Conservation (phyloP, 352 stramenopile genomes). For the Peronospora belbahrii region DNA sequence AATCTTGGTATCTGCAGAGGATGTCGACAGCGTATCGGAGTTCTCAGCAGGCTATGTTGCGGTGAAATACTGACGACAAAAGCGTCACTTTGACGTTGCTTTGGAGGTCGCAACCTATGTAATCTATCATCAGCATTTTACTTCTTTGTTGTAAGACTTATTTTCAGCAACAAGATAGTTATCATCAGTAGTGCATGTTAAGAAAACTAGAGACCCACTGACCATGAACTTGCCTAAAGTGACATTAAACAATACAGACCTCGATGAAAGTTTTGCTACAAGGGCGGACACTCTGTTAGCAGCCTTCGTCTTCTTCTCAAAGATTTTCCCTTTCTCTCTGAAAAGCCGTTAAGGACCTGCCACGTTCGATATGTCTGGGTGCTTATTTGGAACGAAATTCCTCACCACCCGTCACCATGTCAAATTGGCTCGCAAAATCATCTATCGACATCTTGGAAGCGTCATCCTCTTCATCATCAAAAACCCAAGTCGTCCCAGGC, state of each 20-base stretch:
- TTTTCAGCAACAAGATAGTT: neutral
- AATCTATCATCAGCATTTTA: conserved; percentile 22
- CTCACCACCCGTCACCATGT: conserved; percentile 79
- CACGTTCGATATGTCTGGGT: conserved; percentile 7
- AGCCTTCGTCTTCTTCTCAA: conserved; percentile 4
- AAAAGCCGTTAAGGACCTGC: conserved; percentile 14
- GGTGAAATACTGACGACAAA: neutral
- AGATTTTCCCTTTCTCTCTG: conserved; percentile 12
- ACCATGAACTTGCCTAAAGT: neutral
- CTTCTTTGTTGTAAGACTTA: neutral
- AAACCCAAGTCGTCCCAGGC: conserved; percentile 84
- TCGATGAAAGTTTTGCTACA: conserved; percentile 29
- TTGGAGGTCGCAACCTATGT: conserved; percentile 23
- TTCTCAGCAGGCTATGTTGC: conserved; percentile 1
- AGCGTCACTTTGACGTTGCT: conserved; percentile 8
- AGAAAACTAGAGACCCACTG: neutral
- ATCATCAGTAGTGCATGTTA: too few species aligned
- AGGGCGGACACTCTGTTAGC: conserved; percentile 10
- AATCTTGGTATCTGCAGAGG: conserved; percentile 3
- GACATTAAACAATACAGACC: conserved; percentile 24
- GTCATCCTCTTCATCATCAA: conserved; percentile 79
- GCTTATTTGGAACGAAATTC: conserved; percentile 77
- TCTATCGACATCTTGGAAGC: conserved; percentile 74
- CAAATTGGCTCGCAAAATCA: conserved; percentile 84
- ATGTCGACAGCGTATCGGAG: conserved; percentile 4